Evolutionary conservation across 768 basidiomycete genomes (phyloP).

Genomic region (Pisolithus tinctorius): DNA sequence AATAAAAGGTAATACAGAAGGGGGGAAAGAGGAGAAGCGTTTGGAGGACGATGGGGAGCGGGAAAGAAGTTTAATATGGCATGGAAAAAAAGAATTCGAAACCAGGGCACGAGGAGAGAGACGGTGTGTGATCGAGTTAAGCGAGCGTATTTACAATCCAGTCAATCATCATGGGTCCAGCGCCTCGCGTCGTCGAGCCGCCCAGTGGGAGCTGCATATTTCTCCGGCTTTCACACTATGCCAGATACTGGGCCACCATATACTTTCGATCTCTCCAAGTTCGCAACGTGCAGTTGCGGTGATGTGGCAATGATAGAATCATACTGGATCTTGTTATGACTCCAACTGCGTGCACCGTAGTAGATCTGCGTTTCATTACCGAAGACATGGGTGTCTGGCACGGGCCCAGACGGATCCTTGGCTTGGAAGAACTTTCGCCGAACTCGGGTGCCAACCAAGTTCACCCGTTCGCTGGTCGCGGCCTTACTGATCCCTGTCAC

Average conservation of each 20-base stretch:
- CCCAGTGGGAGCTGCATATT: neutral
- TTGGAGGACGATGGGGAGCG: slow-evolving; percentile 16
- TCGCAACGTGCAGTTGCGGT: neutral
- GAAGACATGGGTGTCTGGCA: slow-evolving; percentile 5
- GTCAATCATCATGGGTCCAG: slow-evolving; percentile 15
- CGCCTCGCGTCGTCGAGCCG: slow-evolving; percentile 9
- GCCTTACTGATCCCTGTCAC: slow-evolving; percentile 10
- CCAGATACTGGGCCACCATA: neutral
- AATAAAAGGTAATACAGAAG: slow-evolving; percentile 5
- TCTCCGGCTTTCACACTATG: slow-evolving; percentile 2
- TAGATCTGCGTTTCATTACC: slow-evolving; percentile 33
- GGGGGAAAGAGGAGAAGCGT: slow-evolving; percentile 10
- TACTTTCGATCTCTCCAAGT: neutral
- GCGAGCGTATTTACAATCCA: slow-evolving; percentile 33
- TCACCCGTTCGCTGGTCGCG: slow-evolving; percentile 17
- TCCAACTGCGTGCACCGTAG: neutral
- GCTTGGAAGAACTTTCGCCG: slow-evolving; percentile 22
- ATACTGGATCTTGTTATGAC: neutral
- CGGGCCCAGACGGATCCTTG: slow-evolving; percentile 10
- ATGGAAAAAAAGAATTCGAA: slow-evolving; percentile 61
- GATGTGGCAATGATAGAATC: neutral
- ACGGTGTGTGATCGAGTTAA: slow-evolving; percentile 35
- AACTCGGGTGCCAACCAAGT: slow-evolving; percentile 13
- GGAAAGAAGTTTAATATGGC: slow-evolving; percentile 46
- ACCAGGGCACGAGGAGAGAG: slow-evolving; percentile 59